phyloP scores from a whole-genome alignment of 805 yeast species.

The Nakazawaea ambrosiae region DNA sequence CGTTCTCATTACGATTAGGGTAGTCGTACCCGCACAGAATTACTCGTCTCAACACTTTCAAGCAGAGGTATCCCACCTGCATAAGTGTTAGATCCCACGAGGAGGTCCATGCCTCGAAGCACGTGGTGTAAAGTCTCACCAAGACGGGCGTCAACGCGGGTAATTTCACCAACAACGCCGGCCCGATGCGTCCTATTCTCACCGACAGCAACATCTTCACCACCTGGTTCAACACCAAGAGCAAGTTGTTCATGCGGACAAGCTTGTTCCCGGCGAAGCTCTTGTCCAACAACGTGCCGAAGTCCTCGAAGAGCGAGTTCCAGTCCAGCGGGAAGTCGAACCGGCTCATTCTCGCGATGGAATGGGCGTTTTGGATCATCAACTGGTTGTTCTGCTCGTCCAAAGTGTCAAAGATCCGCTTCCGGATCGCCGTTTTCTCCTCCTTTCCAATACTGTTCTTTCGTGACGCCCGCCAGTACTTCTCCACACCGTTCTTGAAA shows the following conservation, averaged over 20 bases:
- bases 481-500: constrained; percentile 82
- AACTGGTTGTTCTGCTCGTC: constrained; percentile 71
- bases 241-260: constrained; percentile 51
- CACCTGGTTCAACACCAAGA: constrained; percentile 68
- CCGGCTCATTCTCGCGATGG: constrained; percentile 70
- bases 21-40: constrained; percentile 71
- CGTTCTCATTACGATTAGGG: constrained; percentile 52
- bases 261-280: constrained; percentile 37
- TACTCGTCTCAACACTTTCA: constrained; percentile 69
- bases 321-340: constrained; percentile 84
- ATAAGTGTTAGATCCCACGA: constrained; percentile 42
- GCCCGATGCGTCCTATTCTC: constrained; percentile 75
- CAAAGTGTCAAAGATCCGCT: constrained; percentile 46
- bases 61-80: constrained; percentile 71
- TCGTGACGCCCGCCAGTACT: constrained; percentile 73
- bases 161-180: constrained; percentile 67
- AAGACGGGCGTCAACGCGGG: constrained; percentile 56
- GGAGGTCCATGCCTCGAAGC: constrained; percentile 58
- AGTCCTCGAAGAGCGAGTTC: constrained; percentile 71
- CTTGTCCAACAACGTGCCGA: constrained; percentile 37
- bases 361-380: constrained; percentile 77
- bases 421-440: constrained; percentile 62
- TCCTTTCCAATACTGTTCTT: constrained; percentile 45
- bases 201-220: constrained; percentile 70
- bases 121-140: constrained; percentile 49